These are phyloP conservation scores for Mycogone perniciosa DNA, from an alignment of 2,329 filamentous ascomycete species.

Conservation along the genomic window DNA sequence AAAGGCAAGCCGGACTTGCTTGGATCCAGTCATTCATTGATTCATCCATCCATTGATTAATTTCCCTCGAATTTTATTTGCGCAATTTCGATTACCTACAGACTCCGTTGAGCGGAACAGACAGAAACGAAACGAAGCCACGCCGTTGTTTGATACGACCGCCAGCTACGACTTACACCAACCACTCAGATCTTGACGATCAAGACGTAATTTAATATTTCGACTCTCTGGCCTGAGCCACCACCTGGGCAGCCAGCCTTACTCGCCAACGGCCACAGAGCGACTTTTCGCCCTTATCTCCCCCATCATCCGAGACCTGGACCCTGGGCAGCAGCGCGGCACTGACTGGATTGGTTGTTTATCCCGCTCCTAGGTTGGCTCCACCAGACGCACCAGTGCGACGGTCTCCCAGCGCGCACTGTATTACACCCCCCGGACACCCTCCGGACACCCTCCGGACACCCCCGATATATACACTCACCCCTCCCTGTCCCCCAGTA, in stretches of 20 bases:
- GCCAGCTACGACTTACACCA: constrained; percentile 18
- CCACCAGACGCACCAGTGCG: constrained; percentile 14
- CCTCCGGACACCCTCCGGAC: constrained; percentile 12
- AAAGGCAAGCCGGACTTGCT: constrained; percentile 58
- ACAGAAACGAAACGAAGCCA: constrained; percentile 9
- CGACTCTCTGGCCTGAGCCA: constrained; percentile 1
- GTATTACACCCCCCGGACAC: constrained; percentile 8
- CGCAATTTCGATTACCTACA: constrained; percentile 16
- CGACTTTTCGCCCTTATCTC: constrained; percentile 13
- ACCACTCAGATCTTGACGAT: constrained; percentile 21
- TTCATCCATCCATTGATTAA: neutral
- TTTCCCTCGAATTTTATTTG: constrained; percentile 15
- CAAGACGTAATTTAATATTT: constrained; percentile 27
- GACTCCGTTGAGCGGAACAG: constrained; percentile 8
- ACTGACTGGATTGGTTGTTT: constrained; percentile 16
- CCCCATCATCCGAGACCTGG: constrained; percentile 17
- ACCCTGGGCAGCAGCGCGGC: constrained; percentile 15
- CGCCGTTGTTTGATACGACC: constrained; percentile 25
- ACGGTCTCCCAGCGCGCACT: neutral
- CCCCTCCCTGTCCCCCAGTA: no score
- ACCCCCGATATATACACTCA: constrained; percentile 14
- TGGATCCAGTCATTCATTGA: constrained; percentile 43
- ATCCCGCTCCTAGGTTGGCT: constrained; percentile 25
- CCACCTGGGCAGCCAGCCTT: constrained; percentile 8
- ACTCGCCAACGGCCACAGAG: constrained; percentile 2